These are phyloP conservation scores for Massariosphaeria phaeospora DNA, from an alignment of 495 filamentous ascomycete genomes.

Conservation along the genomic window DNA sequence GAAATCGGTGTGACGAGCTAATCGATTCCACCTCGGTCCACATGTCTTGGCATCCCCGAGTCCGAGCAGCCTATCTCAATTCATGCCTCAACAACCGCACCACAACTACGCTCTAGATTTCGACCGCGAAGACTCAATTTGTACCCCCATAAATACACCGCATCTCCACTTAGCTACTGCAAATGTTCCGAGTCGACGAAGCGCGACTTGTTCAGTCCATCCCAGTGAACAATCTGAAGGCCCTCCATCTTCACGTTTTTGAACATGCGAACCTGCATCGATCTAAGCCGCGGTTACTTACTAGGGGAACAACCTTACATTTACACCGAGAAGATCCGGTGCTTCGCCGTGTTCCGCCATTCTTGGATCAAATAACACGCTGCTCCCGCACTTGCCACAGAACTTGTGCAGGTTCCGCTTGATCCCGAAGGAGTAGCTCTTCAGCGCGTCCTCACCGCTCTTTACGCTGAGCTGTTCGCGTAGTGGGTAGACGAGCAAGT, in stretches of 20 bases:
- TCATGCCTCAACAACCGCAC: too few species aligned
- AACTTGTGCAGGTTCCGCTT: constrained; percentile 18
- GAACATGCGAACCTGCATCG: constrained; percentile 35
- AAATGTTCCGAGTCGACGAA: constrained; percentile 17
- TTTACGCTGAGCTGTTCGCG: constrained; percentile 33
- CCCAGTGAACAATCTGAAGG: constrained; percentile 18
- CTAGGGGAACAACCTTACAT: constrained; percentile 29
- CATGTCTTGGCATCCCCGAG: too few species aligned
- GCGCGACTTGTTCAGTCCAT: constrained; percentile 25
- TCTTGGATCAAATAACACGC: constrained; percentile 23
- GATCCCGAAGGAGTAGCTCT: constrained; percentile 19
- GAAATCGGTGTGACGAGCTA: too few species aligned
- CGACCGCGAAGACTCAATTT: too few species aligned
- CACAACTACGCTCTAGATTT: too few species aligned
- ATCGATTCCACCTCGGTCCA: too few species aligned
- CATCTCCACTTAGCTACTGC: too few species aligned
- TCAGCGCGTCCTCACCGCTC: constrained; percentile 23
- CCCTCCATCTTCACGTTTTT: constrained; percentile 35
- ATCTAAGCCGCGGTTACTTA: too few species aligned
- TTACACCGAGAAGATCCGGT: constrained; percentile 22
- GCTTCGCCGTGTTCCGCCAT: constrained; percentile 13
- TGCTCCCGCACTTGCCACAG: constrained; percentile 23
- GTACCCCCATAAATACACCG: too few species aligned
- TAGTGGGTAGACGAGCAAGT: constrained; percentile 40
- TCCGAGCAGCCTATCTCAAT: too few species aligned